Base-by-base conservation (phyloP, 805 yeast genomes). In the Pichia heedii region DNA sequence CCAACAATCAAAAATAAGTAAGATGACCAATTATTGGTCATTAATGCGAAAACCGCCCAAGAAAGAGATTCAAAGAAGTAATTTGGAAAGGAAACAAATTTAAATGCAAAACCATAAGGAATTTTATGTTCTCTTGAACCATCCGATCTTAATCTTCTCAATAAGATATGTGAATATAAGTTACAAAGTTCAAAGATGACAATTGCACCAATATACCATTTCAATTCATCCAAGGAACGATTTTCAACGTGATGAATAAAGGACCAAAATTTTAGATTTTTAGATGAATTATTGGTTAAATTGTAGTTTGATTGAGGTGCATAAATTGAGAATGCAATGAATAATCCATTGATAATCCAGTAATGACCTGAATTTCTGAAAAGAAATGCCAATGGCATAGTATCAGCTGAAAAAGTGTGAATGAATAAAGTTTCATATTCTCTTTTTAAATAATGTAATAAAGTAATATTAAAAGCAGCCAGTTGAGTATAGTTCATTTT, bases 321-420 rank as follows among this genome's bases (percentile, higher is more conserved):
- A 48, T 60, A 65, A 5, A 61, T 41, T 20, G 57, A 44, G 32
- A 42, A 50, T 1, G 61, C 63, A 61, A 71, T 61, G 12, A 75
- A 58, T 19, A 65, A 22, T 9, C 97, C 97, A 43, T 88, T 82
- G 51, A 90, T 68, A n/a, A 85, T 61, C 97, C 97, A 90, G 66
- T 93, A 93, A 62, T 93, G 97, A 51, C 75, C 69, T 33, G 88
- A 81, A 68, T 93, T 93, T 66, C 89, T 87, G 73, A 90, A 84
- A 46, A 93, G 65, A 63, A 87, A 84, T 60, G 77, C 74, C 36
- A 84, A 55, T 4, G 98, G 98, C 98, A 93, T 93, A 13, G 98
- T 93, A 22, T 86, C 79, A 46, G 79, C 70, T 20, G 96, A 84
- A 60, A 93, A 93, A 48, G 74, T 71, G 66, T 93, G 98, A 41